These are phyloP conservation scores for Fraxinus quadrangulata DNA, from an alignment of 257 asterid species.

Conservation along the genomic window DNA sequence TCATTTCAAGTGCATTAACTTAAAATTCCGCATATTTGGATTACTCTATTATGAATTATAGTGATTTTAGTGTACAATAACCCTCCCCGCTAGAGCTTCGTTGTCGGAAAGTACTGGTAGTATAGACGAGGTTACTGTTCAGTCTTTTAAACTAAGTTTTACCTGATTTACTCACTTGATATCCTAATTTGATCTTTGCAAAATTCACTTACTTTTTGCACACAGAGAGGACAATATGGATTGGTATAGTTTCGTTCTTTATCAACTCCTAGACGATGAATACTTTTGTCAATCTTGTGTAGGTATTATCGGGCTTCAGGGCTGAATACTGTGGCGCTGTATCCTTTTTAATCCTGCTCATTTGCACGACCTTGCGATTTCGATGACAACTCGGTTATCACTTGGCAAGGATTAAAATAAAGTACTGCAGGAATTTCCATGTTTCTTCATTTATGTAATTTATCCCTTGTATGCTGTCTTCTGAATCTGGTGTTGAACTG, in stretches of 20 bases:
- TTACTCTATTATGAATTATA: not conserved
- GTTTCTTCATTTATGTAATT: not conserved
- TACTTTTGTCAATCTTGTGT: conserved; percentile 19
- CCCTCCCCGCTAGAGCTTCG: not conserved
- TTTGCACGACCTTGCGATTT: not conserved
- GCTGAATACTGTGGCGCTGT: conserved; percentile 31
- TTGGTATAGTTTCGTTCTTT: not conserved
- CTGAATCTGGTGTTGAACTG: not conserved
- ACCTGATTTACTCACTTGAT: not conserved
- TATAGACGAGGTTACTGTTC: not conserved
- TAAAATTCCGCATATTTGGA: not conserved
- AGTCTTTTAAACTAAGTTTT: not conserved
- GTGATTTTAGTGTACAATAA: not conserved
- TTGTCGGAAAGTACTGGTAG: not conserved
- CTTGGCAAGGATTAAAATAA: conserved; percentile 13
- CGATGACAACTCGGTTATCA: not conserved
- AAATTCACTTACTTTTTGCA: not conserved
- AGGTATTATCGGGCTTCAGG: conserved; percentile 76
- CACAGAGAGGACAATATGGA: not conserved
- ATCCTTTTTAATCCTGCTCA: too few species aligned
- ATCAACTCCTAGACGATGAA: not conserved
- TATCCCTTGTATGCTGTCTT: not conserved
- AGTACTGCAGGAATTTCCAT: not conserved
- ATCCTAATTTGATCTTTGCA: not conserved
- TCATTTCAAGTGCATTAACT: not conserved